Percentiles rank a stretch among this genome's conserved stretches.
Evolutionary conservation across 1,139 yeast species (phyloP).

Genomic region (Insectozyma bohioensis): DNA sequence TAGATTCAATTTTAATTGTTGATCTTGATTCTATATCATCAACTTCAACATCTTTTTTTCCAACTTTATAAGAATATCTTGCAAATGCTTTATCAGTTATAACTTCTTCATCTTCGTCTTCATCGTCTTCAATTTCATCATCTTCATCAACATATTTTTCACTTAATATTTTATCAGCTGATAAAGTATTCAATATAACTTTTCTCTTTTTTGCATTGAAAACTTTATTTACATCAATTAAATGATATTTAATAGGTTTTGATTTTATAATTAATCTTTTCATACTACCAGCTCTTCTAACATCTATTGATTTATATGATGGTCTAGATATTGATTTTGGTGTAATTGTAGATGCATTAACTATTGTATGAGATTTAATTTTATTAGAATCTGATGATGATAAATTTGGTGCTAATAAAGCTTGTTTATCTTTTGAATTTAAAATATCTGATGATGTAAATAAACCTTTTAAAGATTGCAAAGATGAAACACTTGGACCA

Average conservation of each 20-base stretch:
- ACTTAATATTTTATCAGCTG: conserved; percentile 18
- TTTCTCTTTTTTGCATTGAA: conserved; percentile 34
- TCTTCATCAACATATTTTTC: conserved; percentile 20
- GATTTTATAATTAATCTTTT: conserved; percentile 41
- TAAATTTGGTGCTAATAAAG: conserved; percentile 10
- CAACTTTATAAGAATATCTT: conserved; percentile 18
- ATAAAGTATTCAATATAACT: conserved; percentile 22
- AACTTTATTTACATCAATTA: conserved; percentile 46
- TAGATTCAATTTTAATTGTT: conserved; percentile 6
- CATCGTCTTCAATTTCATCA: conserved; percentile 21
- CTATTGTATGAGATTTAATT: neutral
- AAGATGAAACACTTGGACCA: conserved; percentile 13
- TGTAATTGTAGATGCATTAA: conserved; percentile 13
- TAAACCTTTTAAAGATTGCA: conserved; percentile 23
- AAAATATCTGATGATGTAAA: conserved; percentile 25
- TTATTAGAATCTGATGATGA: conserved; percentile 1
- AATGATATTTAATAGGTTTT: conserved; percentile 43
- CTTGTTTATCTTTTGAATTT: conserved; percentile 16
- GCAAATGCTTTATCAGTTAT: conserved; percentile 9
- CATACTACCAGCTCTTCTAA: conserved; percentile 22
- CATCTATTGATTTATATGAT: conserved; percentile 17
- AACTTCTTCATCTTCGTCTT: conserved; percentile 18
- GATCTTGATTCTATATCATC: conserved; percentile 1
- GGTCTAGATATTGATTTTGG: conserved; percentile 16
- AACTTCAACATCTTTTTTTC: conserved; percentile 3